Percentiles rank a stretch among this genome's conserved stretches.
These are phyloP conservation scores for Colletotrichum tanaceti DNA, from an alignment of 2,329 filamentous ascomycete species.

Conservation along the genomic window DNA sequence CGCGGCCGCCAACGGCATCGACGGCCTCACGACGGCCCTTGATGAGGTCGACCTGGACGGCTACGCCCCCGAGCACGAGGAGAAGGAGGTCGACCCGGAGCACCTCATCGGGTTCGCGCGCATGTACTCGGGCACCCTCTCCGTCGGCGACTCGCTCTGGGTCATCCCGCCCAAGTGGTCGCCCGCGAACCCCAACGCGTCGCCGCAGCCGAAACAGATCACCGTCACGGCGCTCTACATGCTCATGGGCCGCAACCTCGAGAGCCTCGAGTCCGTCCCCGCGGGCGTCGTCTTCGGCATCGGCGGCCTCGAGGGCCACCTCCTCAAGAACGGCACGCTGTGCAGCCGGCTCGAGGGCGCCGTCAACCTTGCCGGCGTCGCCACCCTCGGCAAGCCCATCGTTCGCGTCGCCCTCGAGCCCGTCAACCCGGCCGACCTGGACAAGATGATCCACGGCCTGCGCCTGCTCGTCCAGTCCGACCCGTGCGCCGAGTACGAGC, in stretches of 20 bases:
- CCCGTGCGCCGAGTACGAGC: constrained; percentile 95
- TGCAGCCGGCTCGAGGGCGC: constrained; percentile 88
- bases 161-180: constrained; percentile 94
- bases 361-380: constrained; percentile 89
- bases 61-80: constrained; percentile 57
- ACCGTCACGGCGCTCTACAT: constrained; percentile 91
- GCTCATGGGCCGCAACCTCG: constrained; percentile 92
- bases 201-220: constrained; percentile 82
- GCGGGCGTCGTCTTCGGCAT: constrained; percentile 97
- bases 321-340: constrained; percentile 95
- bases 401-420: constrained; percentile 97
- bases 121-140: constrained; percentile 90
- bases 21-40: constrained; percentile 70
- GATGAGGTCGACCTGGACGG: constrained; percentile 71
- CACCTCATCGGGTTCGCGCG: constrained; percentile 95
- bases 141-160: constrained; percentile 90
- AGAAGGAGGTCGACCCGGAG: constrained; percentile 78
- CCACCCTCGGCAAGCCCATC: constrained; percentile 85
- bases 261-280: constrained; percentile 84
- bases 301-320: constrained; percentile 87
- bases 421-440: constrained; percentile 86
- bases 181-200: constrained; percentile 77
- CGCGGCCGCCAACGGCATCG: constrained; percentile 58
- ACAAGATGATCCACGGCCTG: constrained; percentile 93
- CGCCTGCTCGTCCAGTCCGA: constrained; percentile 92